Percentiles rank a stretch among this genome's conserved stretches.
Conservation (phyloP, 2,329 filamentous ascomycete genomes). For the Microsporum ferrugineum region DNA sequence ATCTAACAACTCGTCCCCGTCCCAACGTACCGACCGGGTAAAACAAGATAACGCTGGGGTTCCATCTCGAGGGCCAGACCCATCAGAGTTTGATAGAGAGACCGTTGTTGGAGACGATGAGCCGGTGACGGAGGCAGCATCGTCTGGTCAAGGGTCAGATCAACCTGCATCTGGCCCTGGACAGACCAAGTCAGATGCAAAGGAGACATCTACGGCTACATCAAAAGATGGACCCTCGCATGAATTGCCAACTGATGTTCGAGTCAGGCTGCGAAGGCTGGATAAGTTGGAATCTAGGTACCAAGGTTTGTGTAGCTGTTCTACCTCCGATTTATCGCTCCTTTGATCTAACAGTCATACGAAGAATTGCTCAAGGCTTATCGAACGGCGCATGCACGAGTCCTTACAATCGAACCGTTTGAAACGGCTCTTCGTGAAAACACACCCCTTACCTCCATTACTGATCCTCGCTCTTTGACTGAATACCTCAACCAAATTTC, state of each 20-base stretch:
- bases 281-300: constrained; percentile 84
- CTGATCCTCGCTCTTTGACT: constrained; percentile 68
- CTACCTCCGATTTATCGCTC: not conserved
- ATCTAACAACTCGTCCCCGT: constrained; percentile 13
- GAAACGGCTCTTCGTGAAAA: constrained; percentile 84
- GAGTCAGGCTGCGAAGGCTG: constrained; percentile 66
- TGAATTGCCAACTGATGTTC: constrained; percentile 64
- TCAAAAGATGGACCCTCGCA: constrained; percentile 16
- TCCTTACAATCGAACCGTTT: constrained; percentile 81
- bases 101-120: constrained; percentile 82
- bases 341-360: not conserved
- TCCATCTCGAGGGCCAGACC: constrained; percentile 55
- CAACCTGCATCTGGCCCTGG: constrained; percentile 18
- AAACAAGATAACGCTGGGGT: constrained; percentile 25
- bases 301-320: constrained; percentile 48
- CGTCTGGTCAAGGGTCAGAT: constrained; percentile 35
- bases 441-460: constrained; percentile 80
- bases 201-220: constrained; percentile 15
- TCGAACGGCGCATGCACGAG: constrained; percentile 75
- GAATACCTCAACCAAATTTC: constrained; percentile 86
- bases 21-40: constrained; percentile 22
- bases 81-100: constrained; percentile 73
- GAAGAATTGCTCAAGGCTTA: constrained; percentile 83
- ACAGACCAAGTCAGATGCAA: constrained; percentile 9
- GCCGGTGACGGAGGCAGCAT: constrained; percentile 49